A percentile compares a stretch with the other conserved stretches of the same genome.
phyloP scores from a whole-genome alignment of 1,284 basidiomycete species.

The Stygiomarasmius scandens region DNA sequence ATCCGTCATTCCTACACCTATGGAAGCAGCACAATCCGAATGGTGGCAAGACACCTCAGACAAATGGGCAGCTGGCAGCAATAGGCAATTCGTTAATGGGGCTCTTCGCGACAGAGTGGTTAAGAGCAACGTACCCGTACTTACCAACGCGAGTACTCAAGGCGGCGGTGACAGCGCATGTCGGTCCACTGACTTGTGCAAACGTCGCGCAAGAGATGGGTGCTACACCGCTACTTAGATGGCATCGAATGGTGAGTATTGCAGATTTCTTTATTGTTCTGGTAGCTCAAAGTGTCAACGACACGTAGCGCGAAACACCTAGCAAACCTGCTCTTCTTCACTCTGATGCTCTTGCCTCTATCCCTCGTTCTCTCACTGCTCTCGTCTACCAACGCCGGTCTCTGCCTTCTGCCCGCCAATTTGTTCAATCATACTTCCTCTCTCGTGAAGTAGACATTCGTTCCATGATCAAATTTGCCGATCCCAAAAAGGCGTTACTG shows the following conservation, averaged over 20 bases:
- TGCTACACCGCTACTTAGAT: constrained; percentile 65
- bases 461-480: constrained; percentile 85
- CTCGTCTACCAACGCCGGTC: constrained; percentile 80
- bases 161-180: constrained; percentile 88
- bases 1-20: constrained; percentile 70
- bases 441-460: constrained; percentile 81
- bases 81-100: constrained; percentile 93
- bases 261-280: constrained; percentile 1
- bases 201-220: constrained; percentile 86
- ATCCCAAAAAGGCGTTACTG: constrained; percentile 81
- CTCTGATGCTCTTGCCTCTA: constrained; percentile 74
- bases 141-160: constrained; percentile 90
- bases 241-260: constrained; percentile 67
- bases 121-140: constrained; percentile 86
- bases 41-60: constrained; percentile 49
- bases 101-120: constrained; percentile 86
- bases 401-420: constrained; percentile 76
- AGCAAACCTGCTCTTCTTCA: constrained; percentile 58
- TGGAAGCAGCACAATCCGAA: constrained; percentile 57
- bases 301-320: constrained; percentile 48
- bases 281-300: constrained; percentile 12
- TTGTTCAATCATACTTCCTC: constrained; percentile 87
- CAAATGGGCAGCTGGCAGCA: constrained; percentile 79
- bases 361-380: constrained; percentile 77
- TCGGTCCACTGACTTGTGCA: constrained; percentile 83